Evolutionary conservation across 2,329 filamentous ascomycete genomes (phyloP).

Genomic region (Septoria petroselini): DNA sequence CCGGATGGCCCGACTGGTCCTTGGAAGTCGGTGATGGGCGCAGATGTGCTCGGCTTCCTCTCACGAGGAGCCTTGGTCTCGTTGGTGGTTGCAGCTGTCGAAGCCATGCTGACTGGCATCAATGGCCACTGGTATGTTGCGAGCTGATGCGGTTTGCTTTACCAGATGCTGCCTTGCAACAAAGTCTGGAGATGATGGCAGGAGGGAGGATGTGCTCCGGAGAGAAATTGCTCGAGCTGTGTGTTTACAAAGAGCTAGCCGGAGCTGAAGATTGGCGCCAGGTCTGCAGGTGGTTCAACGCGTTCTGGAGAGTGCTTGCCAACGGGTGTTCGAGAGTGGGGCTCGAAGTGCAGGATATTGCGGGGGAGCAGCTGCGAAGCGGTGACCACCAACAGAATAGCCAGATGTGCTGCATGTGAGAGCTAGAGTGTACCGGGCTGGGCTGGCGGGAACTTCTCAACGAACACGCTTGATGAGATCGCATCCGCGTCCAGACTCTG

Average conservation of each 20-base stretch:
- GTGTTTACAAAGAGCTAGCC: slow-evolving; percentile 9
- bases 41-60: slow-evolving; percentile 75
- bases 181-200: neutral
- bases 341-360: no score
- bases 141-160: neutral
- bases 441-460: neutral
- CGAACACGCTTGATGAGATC: neutral
- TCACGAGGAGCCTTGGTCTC: slow-evolving; percentile 51
- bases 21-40: slow-evolving; percentile 80
- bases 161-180: neutral
- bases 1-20: slow-evolving; percentile 76
- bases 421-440: neutral
- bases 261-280: slow-evolving; percentile 7
- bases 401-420: neutral
- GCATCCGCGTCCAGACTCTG: neutral
- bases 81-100: slow-evolving; percentile 36
- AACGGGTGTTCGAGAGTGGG: no score
- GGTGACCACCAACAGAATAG: neutral
- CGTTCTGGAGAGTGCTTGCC: slow-evolving; percentile 12
- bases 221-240: slow-evolving; percentile 1
- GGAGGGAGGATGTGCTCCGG: neutral
- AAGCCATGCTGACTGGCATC: slow-evolving; percentile 24
- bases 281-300: slow-evolving; percentile 12
- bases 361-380: neutral
- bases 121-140: neutral